Evolutionary conservation across 2,329 filamentous ascomycete genomes (phyloP), one percentile per base, ranked within the genome.

Genomic region (Hysterium pulicare): DNA sequence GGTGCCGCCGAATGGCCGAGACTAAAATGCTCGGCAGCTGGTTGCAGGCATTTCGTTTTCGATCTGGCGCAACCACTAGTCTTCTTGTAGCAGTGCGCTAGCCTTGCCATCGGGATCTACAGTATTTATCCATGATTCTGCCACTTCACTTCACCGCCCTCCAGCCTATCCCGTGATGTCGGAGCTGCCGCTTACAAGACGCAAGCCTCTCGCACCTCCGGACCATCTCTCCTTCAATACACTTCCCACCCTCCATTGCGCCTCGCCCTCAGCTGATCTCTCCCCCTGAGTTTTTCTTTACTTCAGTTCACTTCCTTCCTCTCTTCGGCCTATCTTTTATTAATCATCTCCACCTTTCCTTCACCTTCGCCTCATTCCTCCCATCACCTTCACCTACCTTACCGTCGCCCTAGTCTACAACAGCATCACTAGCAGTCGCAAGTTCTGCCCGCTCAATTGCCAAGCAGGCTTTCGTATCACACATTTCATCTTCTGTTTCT

Each of bases 161-260:
- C 16, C 30, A 26, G 23, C 37, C 30, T 61, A 59, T 59, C 58
- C 59, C 54, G 59, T 57, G 47, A 44, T 41, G 42, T 48, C 48
- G 56, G 53, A 57, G 54, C 33, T 28, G 19, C 37, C 22, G 32
- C 59, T 60, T 65, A 66, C 62, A 67, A 66, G 58, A 64, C 37
- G 32, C 42, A 47, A 17, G 16, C 53, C 48, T 51, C 55, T 48
- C 51, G 55, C 50, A 49, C 63, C 55, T 57, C 54, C 53, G 55
- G 49, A 50, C 58, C 59, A 45, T 63, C 57, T 48, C 53, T 64
- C 57, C 56, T 66, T 43, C 57, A 57, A 55, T 55, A 51, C 59
- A 61, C 62, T 57, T 58, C 47, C 42, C 44, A 26, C 20, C 39
- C 45, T 47, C 37, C 30, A 34, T 45, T 47, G 21, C 44, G 51